Base-by-base conservation (phyloP, 202 grass and related monocot genomes). In the Zizania palustris region DNA sequence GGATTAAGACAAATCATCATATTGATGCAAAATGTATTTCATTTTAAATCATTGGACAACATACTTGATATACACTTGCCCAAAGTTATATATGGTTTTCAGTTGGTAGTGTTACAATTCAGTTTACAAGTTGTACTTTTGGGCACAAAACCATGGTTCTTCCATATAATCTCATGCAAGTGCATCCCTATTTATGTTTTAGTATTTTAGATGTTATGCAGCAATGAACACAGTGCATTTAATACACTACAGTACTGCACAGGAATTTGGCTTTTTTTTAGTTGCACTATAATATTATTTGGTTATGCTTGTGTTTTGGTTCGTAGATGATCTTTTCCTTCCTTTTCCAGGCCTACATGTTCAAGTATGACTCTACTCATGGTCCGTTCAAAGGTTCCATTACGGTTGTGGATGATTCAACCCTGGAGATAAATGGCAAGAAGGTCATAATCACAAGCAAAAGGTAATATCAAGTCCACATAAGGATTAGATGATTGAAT, bases 291-390 rank as follows among this genome's bases (percentile, higher is more conserved):
- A 36, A 44, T 28, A 45, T 53, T 16, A 0, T n/a, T 80, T 65
- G 20, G 15, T 16, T 64, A 33, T 76, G 46, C 34, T 20, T 76
- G 11, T 64, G 9, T 75, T 50, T 75, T n/a, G 34, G 7, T 67
- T 60, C 4, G 15, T 41, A 41, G 36, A 39, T 71, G 45, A 74
- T 18, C 9, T 72, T 76, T 12, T 53, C 65, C 13, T 61, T 64
- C 13, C 56, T 64, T 81, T 82, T 64, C 37, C 82, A 97, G 94
- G 94, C 91, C 38, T 97, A 97, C 71, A 97, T 97, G 94, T 92
- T 97, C 66, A 97, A 97, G 67, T 97, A 97, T 74, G 94, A 97
- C 55, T 97, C 94, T 16, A 97, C 94, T 65, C 94, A 97, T 71
- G 94, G 94, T 37, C 71, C 58, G 53, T 97, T 89, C 82, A 93